Base-by-base conservation (phyloP, 78 protist species). In the Creolimax fragrantissima region DNA sequence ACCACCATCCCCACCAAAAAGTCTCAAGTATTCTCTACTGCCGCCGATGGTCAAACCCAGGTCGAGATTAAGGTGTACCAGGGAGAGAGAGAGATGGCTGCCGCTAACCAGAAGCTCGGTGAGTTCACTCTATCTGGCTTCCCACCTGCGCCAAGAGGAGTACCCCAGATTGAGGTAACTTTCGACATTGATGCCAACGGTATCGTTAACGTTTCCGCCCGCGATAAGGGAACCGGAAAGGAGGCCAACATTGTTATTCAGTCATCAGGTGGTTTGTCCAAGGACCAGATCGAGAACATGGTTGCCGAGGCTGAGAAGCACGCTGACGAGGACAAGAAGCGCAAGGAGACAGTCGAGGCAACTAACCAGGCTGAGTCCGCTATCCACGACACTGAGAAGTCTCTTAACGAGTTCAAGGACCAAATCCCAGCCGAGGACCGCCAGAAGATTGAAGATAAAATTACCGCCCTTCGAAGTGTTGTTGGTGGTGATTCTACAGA, bases 81-180 rank as follows among this genome's bases (percentile, higher is more conserved):
- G 95, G 99, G 99, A 37, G 99, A 99, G 97, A 94, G 99, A 7
- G 97, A 96, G 90, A 96, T 98, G 97, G 99, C 99, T 2, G 95
- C 92, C 7, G 97, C 98, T 94, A 99, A 99, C 98, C 95, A 97
- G 92, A 39, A 94, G 39, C 96, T 99, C 43, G 99, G 99, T 39
- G 84, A 93, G 91, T 98, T 99, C 94, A 93, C 96, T 3, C 95
- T 99, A 32, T 88, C 90, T 24, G 99, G 99, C 92, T 95, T 99
- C 90, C 99, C 99, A 47, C 99, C 99, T 3, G 97, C 98, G 35
- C 97, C 97, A 3, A 81, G 92, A 41, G 90, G 94, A 47, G 42
- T 67, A 24, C 92, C 91, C 42, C 84, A 88, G 91, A 95, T 97
- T n/a, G 97, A 96, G 92, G 98, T 96, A 42, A 93, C 96, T 37